Percentiles rank a stretch among this genome's conserved stretches.
Evolutionary conservation across 2,329 filamentous ascomycete genomes (phyloP).

Genomic region (Lachnellula hyalina): DNA sequence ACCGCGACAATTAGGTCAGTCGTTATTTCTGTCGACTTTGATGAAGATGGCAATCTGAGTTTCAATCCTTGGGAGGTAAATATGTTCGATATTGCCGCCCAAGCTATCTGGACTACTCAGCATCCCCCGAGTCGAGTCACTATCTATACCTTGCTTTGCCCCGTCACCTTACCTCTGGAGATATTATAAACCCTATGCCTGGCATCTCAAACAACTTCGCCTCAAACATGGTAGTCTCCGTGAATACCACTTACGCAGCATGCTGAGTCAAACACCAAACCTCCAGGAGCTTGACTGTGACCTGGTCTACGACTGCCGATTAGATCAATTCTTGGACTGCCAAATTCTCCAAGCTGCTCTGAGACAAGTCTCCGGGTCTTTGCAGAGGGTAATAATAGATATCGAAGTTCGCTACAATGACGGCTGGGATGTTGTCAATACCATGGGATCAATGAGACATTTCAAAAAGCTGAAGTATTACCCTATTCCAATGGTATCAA

Average conservation of each 20-base stretch:
- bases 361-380: background rate
- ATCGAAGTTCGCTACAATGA: background rate
- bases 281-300: conserved; percentile 8
- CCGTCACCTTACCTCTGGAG: background rate
- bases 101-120: background rate
- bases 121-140: background rate
- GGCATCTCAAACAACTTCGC: background rate
- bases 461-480: conserved; percentile 5
- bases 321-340: background rate
- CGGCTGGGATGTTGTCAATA: background rate
- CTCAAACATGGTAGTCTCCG: conserved; percentile 2
- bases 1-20: background rate
- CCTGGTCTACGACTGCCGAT: conserved; percentile 3
- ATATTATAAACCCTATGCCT: background rate
- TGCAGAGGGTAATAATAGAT: background rate
- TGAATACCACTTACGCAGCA: background rate
- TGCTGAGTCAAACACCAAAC: conserved; percentile 3
- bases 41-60: background rate
- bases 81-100: background rate
- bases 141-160: background rate
- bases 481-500: background rate
- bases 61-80: background rate
- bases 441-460: conserved; percentile 4
- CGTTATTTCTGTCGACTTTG: background rate
- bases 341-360: background rate